Percentiles rank a stretch among this genome's conserved stretches.
Evolutionary conservation across 1,139 yeast genomes (phyloP).

Genomic region (Yamadazyma triangularis): DNA sequence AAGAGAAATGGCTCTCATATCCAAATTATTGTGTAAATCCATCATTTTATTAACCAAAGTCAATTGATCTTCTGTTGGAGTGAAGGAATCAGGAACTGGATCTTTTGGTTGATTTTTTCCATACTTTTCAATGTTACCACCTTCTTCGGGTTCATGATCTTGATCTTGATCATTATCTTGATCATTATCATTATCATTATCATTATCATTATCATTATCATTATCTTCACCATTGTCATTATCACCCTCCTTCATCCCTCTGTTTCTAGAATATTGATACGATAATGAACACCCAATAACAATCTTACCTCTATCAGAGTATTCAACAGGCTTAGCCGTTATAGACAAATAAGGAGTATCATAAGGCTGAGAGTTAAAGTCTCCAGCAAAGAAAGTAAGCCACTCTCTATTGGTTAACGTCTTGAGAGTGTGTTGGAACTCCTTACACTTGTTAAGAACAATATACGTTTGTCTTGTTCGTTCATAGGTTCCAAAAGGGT

Average conservation of each 20-base stretch:
- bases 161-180: slow-evolving; percentile 28
- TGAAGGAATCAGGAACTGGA: slow-evolving; percentile 54
- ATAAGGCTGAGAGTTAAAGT: slow-evolving; percentile 84
- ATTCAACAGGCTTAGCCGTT: slow-evolving; percentile 56
- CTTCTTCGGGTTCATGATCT: slow-evolving; percentile 35
- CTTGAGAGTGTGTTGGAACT: slow-evolving; percentile 45
- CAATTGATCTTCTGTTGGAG: slow-evolving; percentile 45
- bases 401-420: slow-evolving; percentile 28
- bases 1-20: slow-evolving; percentile 61
- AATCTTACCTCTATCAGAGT: slow-evolving; percentile 44
- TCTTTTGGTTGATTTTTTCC: slow-evolving; percentile 51
- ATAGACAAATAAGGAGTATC: slow-evolving; percentile 80
- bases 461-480: slow-evolving; percentile 79
- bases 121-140: slow-evolving; percentile 41
- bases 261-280: slow-evolving; percentile 43
- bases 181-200: too few relatives aligned
- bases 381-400: slow-evolving; percentile 75
- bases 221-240: slow-evolving; percentile 21
- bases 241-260: slow-evolving; percentile 20
- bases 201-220: too few relatives aligned
- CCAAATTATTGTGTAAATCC: slow-evolving; percentile 50
- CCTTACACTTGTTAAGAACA: slow-evolving; percentile 50
- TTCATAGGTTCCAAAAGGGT: slow-evolving; percentile 87
- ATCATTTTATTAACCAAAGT: slow-evolving; percentile 44
- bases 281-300: slow-evolving; percentile 63